These are phyloP conservation scores for Houttuynia cordata DNA, from an alignment of 164 flowering plant species.

Conservation along the genomic window DNA sequence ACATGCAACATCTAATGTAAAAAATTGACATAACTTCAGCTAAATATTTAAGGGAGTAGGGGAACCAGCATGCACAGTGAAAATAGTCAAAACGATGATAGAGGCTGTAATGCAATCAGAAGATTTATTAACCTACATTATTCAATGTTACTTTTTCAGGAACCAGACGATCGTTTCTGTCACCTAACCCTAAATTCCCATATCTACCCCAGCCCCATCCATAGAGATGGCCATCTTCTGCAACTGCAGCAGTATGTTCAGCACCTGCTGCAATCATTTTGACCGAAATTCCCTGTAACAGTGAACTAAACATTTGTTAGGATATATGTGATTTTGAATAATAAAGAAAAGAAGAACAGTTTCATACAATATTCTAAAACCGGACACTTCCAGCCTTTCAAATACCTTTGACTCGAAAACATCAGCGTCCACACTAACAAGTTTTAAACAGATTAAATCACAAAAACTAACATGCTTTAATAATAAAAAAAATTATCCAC, in stretches of 20 bases:
- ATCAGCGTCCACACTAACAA: no score
- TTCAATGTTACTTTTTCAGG: slow-evolving; percentile 62
- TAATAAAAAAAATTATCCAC: no score
- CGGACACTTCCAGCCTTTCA: no score
- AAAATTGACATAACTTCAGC: no score
- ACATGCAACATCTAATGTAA: no score
- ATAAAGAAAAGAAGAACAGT: neutral
- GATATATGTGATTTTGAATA: neutral
- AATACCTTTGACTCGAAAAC: no score
- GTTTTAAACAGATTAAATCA: no score
- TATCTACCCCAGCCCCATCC: slow-evolving; percentile 99
- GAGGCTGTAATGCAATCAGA: no score
- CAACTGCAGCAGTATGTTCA: slow-evolving; percentile 90
- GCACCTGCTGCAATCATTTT: slow-evolving; percentile 99
- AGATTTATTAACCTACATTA: slow-evolving; percentile 33
- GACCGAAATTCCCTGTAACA: slow-evolving; percentile 56
- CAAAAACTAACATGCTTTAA: no score
- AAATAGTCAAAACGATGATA: no score
- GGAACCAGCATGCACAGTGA: no score
- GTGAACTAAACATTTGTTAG: neutral
- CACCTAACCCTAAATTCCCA: slow-evolving; percentile 97
- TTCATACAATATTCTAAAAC: neutral
- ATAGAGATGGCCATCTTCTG: slow-evolving; percentile 87
- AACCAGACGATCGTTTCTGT: slow-evolving; percentile 75
- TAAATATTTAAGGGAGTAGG: no score